Evolutionary conservation across 2,329 filamentous ascomycete species (phyloP), one percentile per base, ranked within the genome.

Genomic region (Xenosphaeropsis pyriputrescens): DNA sequence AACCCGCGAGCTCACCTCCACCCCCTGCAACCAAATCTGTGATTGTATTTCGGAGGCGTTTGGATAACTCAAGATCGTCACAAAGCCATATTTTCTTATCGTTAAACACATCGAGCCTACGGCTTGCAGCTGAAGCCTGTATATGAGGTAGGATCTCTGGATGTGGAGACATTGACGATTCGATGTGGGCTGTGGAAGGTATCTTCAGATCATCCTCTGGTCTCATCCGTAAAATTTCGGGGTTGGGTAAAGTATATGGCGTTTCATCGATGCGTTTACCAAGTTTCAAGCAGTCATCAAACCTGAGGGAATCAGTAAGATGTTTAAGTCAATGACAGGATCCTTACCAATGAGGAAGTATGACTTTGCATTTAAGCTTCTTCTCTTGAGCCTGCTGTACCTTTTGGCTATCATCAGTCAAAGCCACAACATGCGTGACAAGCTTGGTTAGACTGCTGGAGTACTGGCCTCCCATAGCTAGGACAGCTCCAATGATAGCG

Each of bases 221-320:
- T 6, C 64, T 61, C 32, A 64, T 65, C 30, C 64, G 67, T n/a
- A 94, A 63, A 26, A 93, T 82, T 46, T 93, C 85, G 1, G 91
- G 83, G 46, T 96, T 68, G 2, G 91, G 91, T 1, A 96, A 68
- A 15, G 74, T 62, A 53, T 98, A 98, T 1, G 91, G 91, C 6
- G 67, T 63, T 56, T 98, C 91, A 48, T 85, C 81, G 48, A 98
- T 95, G 41, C 84, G 77, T 57, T 85, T 88, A 36, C 89, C 88
- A 18, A 98, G 73, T 58, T 84, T 91, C 47, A 98, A 72, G 59
- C 91, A 98, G 55, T 95, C 89, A 49, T 96, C 89, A 53, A 98
- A 95, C 86, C 83, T 88, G 44, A 8, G 32, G 2, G 8, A 32
- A 15, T 32, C 14, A 15, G 12, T 14, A 14, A 29, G 14, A 29